Base-by-base conservation (phyloP, 2,329 filamentous ascomycete species). In the Stromatinia cepivora region DNA sequence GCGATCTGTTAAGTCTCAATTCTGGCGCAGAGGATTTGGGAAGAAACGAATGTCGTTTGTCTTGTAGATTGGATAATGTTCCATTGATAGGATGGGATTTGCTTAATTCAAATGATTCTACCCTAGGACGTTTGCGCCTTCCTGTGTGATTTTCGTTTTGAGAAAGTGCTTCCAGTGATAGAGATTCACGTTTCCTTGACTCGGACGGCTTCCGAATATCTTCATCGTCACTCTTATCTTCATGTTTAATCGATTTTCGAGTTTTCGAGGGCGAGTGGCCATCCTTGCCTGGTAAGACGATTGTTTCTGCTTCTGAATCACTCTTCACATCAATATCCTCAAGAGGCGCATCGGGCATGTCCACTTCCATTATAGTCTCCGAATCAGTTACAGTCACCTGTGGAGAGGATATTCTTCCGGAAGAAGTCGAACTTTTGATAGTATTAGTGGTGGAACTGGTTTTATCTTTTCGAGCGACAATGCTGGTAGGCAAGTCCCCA, bases 241-340 rank as follows among this genome's bases (percentile, higher is more conserved):
- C 88, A 73, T 89, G 86, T 77, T 89, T 90, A 75, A 86, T 84
- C 59, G 73, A 71, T 79, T 89, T 90, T 70, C 87, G 84, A 70
- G 82, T 82, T 78, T 90, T 90, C 70, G 87, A 86, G 0, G 87
- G 87, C 34, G 87, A 90, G 75, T 87, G 82, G 52, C 86, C 87
- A 77, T 90, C 86, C 76, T 89, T 90, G 39, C 87, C 87, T 15
- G 87, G 84, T 46, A 91, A 79, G 48, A 92, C 88, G 71, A 91
- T 90, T 20, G 89, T 92, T 80, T 92, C 89, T 62, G 89, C 89
- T 76, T 92, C 89, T 1, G 89, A 92, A 75, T 90, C 88, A 76
- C 84, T 87, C 70, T 89, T 88, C 70, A 70, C 72, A n/a, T 70
- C 75, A 53, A 57, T 61, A 68, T 76, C 73, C 17, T 73, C 72